Evolutionary conservation across 2,329 filamentous ascomycete genomes (phyloP).

Genomic region (Grosmannia penicillata): DNA sequence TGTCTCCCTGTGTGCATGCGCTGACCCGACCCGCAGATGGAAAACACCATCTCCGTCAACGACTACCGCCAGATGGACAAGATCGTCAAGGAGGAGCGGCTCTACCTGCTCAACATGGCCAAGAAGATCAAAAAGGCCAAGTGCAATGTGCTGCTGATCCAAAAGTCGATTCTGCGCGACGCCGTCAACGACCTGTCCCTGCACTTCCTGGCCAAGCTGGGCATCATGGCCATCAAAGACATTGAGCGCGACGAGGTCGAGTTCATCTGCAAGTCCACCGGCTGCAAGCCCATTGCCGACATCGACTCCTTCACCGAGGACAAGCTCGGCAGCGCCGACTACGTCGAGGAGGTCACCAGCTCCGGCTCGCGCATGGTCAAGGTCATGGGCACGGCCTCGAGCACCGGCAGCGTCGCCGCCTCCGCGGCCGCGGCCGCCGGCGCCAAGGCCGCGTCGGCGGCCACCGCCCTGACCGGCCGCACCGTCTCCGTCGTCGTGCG

Average conservation of each 20-base stretch:
- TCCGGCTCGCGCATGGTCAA: constrained; percentile 88
- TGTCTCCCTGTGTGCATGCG: neutral
- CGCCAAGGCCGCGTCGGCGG: neutral
- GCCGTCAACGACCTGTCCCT: constrained; percentile 95
- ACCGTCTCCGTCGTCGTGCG: constrained; percentile 91
- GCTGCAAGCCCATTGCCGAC: constrained; percentile 97
- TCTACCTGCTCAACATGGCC: constrained; percentile 95
- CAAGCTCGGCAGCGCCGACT: constrained; percentile 85
- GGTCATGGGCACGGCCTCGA: constrained; percentile 58
- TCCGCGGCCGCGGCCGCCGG: neutral
- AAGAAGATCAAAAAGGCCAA: constrained; percentile 99
- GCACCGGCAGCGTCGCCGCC: neutral
- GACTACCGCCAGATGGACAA: constrained; percentile 99
- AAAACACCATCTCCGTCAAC: constrained; percentile 98
- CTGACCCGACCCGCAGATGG: constrained; percentile 49
- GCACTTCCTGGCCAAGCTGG: constrained; percentile 93
- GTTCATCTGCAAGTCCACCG: constrained; percentile 97
- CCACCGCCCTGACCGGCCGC: constrained; percentile 38
- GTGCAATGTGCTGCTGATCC: constrained; percentile 95
- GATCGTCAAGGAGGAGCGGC: constrained; percentile 97
- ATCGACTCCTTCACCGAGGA: constrained; percentile 98
- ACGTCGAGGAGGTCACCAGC: constrained; percentile 82
- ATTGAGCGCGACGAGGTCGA: constrained; percentile 98
- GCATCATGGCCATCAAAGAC: constrained; percentile 91
- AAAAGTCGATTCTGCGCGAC: constrained; percentile 95